These are phyloP conservation scores for Nothophaeocryptopus gaeumannii DNA, from an alignment of 2,329 filamentous ascomycete genomes.

Conservation along the genomic window DNA sequence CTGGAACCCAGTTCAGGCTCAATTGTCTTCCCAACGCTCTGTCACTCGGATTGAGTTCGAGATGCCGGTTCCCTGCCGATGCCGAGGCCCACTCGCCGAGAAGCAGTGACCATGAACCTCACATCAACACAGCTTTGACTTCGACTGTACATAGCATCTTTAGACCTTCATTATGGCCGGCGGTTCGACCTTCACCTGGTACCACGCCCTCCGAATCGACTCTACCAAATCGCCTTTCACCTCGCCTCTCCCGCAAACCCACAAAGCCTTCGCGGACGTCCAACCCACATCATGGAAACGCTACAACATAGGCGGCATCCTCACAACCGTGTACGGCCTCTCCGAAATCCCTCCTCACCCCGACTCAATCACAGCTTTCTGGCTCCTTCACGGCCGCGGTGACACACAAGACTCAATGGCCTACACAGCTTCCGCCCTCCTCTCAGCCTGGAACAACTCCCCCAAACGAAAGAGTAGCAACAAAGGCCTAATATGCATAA, in stretches of 20 bases:
- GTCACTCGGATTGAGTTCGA: no score
- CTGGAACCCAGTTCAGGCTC: no score
- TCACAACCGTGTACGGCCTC: conserved; percentile 77
- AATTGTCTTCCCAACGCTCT: no score
- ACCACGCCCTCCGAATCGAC: conserved; percentile 31
- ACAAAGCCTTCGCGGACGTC: conserved; percentile 31
- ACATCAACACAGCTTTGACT: no score
- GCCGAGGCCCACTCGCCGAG: no score
- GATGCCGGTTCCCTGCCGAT: no score
- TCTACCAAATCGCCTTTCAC: conserved; percentile 33
- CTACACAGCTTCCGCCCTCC: conserved; percentile 65
- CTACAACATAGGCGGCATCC: conserved; percentile 72
- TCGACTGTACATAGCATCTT: no score
- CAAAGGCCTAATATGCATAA: conserved; percentile 70
- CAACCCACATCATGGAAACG: conserved; percentile 60
- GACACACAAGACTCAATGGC: conserved; percentile 71
- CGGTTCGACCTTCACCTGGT: conserved; percentile 34
- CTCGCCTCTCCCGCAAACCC: conserved; percentile 31
- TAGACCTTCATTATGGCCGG: conserved; percentile 24
- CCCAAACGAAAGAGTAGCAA: conserved; percentile 34
- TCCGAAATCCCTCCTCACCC: conserved; percentile 59
- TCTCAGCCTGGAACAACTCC: conserved; percentile 64
- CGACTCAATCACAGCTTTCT: conserved; percentile 70
- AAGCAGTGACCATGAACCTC: no score
- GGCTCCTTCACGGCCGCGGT: conserved; percentile 81